Base-by-base conservation (phyloP, 2,329 filamentous ascomycete species). In the Huntiella bhutanensis region DNA sequence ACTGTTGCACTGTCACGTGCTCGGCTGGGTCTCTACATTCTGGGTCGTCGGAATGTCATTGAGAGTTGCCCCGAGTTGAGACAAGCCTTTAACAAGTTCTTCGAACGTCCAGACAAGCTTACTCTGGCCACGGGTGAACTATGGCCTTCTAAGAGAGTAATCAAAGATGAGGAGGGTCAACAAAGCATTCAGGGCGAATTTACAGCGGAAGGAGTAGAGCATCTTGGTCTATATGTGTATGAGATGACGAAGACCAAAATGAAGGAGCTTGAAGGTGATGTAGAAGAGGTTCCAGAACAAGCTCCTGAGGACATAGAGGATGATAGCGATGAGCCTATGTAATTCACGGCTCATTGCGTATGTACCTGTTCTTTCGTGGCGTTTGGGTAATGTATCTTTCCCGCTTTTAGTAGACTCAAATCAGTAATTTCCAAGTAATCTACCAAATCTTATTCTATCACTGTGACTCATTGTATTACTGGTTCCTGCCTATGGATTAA, bases 1-100 rank as follows among this genome's bases (percentile, higher is more conserved):
- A 98, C 91, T 0, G 91, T 98, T 41, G 91, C 88, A 0, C 73
- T 98, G 3, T 96, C 88, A 2, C 83, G 92, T 50, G 88, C 91
- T 16, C 77, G 91, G 3, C 70, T 98, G 2, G 91, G 91, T 5
- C 68, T 98, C 3, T 98, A 96, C 60, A 78, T 98, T 47, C 73
- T 98, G 8, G 91, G 91, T 37, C 81, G 91, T 28, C 77, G 84
- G 33, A 77, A 81, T 50, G 77, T 96, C 3, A 98, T 96, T 55
- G 86, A 93, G 60, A 72, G 79, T 1, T 92, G 84, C 60, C 81
- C 82, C 52, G 91, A 98, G 62, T 72, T 98, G 36, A 77, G 81
- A 47, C 79, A 85, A 49, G 87, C 87, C 0, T 96, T 96, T 60
- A 78, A 83, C 52, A 64, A 80, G 12, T 68, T 98, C 1, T 68